Evolutionary conservation across 2,329 filamentous ascomycete species (phyloP).

Genomic region (Colletotrichum gloeosporioides): DNA sequence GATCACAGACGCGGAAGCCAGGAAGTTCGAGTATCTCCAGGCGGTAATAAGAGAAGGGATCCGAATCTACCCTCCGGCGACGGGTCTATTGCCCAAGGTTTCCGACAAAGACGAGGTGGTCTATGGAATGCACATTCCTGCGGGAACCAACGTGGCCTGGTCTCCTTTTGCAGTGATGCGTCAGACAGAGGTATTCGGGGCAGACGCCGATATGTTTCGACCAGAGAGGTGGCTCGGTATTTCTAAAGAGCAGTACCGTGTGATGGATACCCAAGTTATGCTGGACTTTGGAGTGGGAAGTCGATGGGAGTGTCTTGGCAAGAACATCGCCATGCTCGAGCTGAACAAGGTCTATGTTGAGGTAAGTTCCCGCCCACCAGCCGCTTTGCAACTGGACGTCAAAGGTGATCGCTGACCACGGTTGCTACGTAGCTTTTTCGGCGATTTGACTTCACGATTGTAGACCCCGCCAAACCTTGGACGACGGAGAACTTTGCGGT

Average conservation of each 20-base stretch:
- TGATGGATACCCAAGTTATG: slow-evolving; percentile 38
- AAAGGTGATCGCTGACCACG: not conserved
- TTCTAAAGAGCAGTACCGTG: slow-evolving; percentile 29
- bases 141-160: slow-evolving; percentile 33
- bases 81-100: slow-evolving; percentile 40
- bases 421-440: slow-evolving; percentile 26
- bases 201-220: slow-evolving; percentile 36
- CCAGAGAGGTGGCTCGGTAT: slow-evolving; percentile 43
- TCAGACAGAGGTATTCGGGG: slow-evolving; percentile 37
- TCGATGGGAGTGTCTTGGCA: slow-evolving; percentile 41
- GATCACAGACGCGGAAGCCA: slow-evolving; percentile 38
- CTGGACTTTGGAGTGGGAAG: slow-evolving; percentile 44
- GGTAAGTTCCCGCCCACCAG: slow-evolving; percentile 30
- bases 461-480: slow-evolving; percentile 32
- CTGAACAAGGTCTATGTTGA: slow-evolving; percentile 44
- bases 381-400: not conserved
- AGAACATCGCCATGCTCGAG: slow-evolving; percentile 42
- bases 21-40: slow-evolving; percentile 45
- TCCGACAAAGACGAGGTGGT: slow-evolving; percentile 41
- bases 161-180: slow-evolving; percentile 39
- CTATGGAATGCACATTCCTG: slow-evolving; percentile 33
- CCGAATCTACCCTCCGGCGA: slow-evolving; percentile 39
- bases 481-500: slow-evolving; percentile 30
- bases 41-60: slow-evolving; percentile 56
- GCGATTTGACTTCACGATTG: slow-evolving; percentile 27